Conservation (phyloP, 345 rosid genomes). For the Sisymbrium altissimum region DNA sequence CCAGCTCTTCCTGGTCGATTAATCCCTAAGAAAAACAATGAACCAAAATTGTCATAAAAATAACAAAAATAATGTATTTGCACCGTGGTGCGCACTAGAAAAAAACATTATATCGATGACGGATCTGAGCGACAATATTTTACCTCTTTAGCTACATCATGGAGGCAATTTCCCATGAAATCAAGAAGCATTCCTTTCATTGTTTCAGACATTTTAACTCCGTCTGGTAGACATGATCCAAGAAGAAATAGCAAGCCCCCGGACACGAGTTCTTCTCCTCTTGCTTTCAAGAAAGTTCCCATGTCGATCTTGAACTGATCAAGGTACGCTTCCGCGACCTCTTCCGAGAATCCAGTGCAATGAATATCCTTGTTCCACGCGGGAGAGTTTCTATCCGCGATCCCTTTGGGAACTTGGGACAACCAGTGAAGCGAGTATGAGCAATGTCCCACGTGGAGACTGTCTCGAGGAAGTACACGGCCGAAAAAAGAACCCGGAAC, state of each 20-base stretch:
- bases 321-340: constrained; percentile 32
- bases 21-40: constrained; percentile 10
- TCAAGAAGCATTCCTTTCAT: constrained; percentile 14
- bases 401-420: constrained; percentile 20
- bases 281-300: constrained; percentile 34
- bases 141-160: constrained; percentile 42
- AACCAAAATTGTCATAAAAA: background rate
- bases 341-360: constrained; percentile 28
- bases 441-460: constrained; percentile 38
- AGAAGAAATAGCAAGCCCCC: constrained; percentile 45
- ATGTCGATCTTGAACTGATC: constrained; percentile 39
- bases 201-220: constrained; percentile 25
- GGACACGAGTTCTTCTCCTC: constrained; percentile 38
- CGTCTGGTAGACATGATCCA: constrained; percentile 16
- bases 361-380: constrained; percentile 46
- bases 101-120: background rate
- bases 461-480: constrained; percentile 38
- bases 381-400: constrained; percentile 23
- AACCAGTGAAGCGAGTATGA: constrained; percentile 47
- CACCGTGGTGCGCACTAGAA: background rate
- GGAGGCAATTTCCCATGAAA: constrained; percentile 27
- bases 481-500: constrained; percentile 46
- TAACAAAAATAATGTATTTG: background rate
- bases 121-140: background rate
- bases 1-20: constrained; percentile 26